These are phyloP conservation scores for Mortierella sp. DNA, from an alignment of 371 early-diverging fungal genomes.

Conservation along the genomic window DNA sequence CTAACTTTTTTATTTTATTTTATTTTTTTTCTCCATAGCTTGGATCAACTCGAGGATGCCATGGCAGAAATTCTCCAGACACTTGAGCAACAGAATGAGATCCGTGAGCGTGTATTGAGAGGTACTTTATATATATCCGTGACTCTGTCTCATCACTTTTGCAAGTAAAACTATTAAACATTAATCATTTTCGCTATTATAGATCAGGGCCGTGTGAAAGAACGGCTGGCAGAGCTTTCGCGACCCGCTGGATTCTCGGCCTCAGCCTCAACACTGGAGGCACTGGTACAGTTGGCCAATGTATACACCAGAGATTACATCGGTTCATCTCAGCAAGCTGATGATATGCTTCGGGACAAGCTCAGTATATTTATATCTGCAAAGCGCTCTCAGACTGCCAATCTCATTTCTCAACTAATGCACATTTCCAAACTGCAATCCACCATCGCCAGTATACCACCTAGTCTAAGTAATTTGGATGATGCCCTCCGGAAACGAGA, in stretches of 20 bases:
- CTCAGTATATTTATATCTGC: constrained; percentile 48
- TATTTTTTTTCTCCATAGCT: not conserved
- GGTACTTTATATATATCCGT: constrained; percentile 6
- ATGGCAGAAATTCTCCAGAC: constrained; percentile 53
- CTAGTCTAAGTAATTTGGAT: constrained; percentile 44
- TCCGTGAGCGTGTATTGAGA: constrained; percentile 36
- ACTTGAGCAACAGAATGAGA: constrained; percentile 45
- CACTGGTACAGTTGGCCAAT: constrained; percentile 71
- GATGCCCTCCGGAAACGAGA: constrained; percentile 49
- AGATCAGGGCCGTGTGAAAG: constrained; percentile 51
- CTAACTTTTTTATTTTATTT: not conserved
- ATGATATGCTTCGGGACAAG: constrained; percentile 51
- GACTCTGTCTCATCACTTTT: not conserved
- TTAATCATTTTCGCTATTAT: not conserved
- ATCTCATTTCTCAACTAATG: constrained; percentile 56
- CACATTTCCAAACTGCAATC: constrained; percentile 56
- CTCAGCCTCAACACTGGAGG: constrained; percentile 62
- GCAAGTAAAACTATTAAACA: not conserved
- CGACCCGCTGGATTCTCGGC: constrained; percentile 26
- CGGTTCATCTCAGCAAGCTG: constrained; percentile 25
- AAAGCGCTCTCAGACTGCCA: constrained; percentile 56
- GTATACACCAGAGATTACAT: constrained; percentile 76
- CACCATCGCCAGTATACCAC: constrained; percentile 61
- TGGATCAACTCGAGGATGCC: constrained; percentile 47
- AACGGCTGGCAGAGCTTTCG: constrained; percentile 33